Evolutionary conservation across 768 basidiomycete genomes (phyloP), one percentile per base, ranked within the genome.

Genomic region (Trametes punicea): DNA sequence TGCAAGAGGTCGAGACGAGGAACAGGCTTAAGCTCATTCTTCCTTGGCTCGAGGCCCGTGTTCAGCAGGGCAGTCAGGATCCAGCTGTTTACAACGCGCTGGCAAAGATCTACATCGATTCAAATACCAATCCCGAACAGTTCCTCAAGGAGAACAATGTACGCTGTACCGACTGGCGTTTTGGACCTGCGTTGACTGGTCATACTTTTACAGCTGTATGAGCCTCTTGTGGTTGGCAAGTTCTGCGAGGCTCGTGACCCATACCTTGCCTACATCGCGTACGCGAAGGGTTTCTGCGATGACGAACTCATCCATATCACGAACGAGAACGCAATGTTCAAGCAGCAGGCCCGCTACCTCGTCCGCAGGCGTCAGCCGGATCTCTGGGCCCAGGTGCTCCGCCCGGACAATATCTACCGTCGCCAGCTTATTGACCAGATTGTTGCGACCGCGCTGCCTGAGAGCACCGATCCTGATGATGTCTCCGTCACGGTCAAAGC

Each of bases 71-170:
- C 25, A 90, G 87, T 67, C 93, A 95, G 71, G 97, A 99, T 62
- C 79, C 93, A 16, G 84, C 95, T 0, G 80, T 99, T 34, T 98
- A 87, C 85, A 99, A 99, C 66, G 97, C 97, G 21, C 79, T 98
- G 60, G 97, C 97, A 51, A 99, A 99, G 80, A 98, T 99, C 68
- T 88, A 91, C 66, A 98, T 99, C 62, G 97, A 99, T 74, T 94
- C 92, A 68, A 99, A 99, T 75, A 96, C 85, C 79, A 98, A 98
- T 72, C 97, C 97, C 2, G 96, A 98, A 71, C 75, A 85, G 23
- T 99, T 99, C 85, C 77, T 99, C 68, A 98, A 98, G 77, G 97
- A 98, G 70, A 99, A 98, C 74, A 98, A 98, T 69, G 90, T 95
- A 67, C 50, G 91, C 74, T 23, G 57, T 23, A 6, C 25, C 21